Percentiles rank a stretch among this genome's conserved stretches.
phyloP scores from a whole-genome alignment of 2,329 filamentous ascomycete species.

The Ophiostoma sp. region DNA sequence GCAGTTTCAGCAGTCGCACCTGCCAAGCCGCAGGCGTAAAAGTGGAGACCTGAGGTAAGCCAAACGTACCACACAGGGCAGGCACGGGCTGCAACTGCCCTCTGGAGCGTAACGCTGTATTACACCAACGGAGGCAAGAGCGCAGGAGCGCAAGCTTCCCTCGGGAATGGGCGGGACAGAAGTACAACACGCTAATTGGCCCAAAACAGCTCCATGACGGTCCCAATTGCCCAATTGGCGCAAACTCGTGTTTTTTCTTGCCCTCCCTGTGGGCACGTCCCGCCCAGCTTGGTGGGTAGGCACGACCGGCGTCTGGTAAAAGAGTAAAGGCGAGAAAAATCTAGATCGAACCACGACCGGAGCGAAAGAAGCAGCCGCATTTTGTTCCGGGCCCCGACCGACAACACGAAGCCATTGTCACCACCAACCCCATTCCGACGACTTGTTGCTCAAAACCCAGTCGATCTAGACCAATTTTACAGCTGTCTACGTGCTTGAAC shows the following conservation, averaged over 20 bases:
- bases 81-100: slow-evolving; percentile 12
- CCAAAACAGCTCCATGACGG: slow-evolving; percentile 13
- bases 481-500: background rate
- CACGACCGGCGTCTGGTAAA: background rate
- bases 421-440: background rate
- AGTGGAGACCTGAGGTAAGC: slow-evolving; percentile 5
- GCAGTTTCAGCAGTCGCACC: background rate
- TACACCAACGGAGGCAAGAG: background rate
- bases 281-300: slow-evolving; percentile 4
- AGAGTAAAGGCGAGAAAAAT: slow-evolving; percentile 10
- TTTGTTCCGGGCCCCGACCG: background rate
- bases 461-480: background rate
- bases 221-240: slow-evolving; percentile 16
- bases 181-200: slow-evolving; percentile 18
- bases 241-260: slow-evolving; percentile 15
- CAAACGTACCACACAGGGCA: background rate
- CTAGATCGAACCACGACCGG: slow-evolving; percentile 17
- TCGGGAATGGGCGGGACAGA: slow-evolving; percentile 23
- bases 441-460: no score
- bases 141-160: background rate
- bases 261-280: slow-evolving; percentile 11
- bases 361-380: background rate
- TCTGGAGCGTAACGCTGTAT: slow-evolving; percentile 7
- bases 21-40: slow-evolving; percentile 10
- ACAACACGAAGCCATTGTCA: slow-evolving; percentile 18